A percentile compares a stretch with the other conserved stretches of the same genome.
These are phyloP conservation scores for Kurtzmaniella quercitrusa DNA, from an alignment of 1,139 yeast genomes.

Conservation along the genomic window DNA sequence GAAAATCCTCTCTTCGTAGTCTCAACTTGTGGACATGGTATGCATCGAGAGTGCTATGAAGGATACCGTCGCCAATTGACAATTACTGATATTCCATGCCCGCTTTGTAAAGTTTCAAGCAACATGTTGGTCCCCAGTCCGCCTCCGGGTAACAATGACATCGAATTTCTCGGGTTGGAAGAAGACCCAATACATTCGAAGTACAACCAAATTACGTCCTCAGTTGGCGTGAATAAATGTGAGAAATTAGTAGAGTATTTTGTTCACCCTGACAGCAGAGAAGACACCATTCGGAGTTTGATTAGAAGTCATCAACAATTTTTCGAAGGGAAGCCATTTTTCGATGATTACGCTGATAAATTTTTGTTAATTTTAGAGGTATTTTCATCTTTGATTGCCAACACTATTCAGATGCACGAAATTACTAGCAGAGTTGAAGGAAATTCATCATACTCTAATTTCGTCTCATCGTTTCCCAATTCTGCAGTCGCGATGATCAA, in stretches of 20 bases:
- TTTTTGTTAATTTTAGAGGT: background rate
- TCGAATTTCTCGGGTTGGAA: constrained; percentile 1
- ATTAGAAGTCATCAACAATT: background rate
- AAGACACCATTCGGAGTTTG: background rate
- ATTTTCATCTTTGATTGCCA: constrained; percentile 39
- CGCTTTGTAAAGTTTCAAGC: constrained; percentile 57
- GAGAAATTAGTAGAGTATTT: background rate
- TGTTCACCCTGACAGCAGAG: background rate
- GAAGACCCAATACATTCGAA: constrained; percentile 6
- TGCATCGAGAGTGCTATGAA: constrained; percentile 55
- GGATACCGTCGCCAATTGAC: constrained; percentile 22
- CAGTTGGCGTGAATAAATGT: constrained; percentile 1
- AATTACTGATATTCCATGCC: constrained; percentile 43
- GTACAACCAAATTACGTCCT: constrained; percentile 10
- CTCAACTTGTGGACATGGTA: constrained; percentile 66
- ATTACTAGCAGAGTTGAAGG: constrained; percentile 47
- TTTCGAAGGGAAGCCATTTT: constrained; percentile 3
- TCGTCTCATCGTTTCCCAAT: constrained; percentile 30
- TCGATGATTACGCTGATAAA: constrained; percentile 1
- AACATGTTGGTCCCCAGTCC: constrained; percentile 44
- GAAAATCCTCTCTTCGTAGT: constrained; percentile 27
- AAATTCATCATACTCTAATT: constrained; percentile 24
- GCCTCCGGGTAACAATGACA: constrained; percentile 16
- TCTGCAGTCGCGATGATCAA: constrained; percentile 32
- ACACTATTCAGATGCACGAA: constrained; percentile 56